Evolutionary conservation across 2,329 filamentous ascomycete genomes (phyloP).

Genomic region (Amylocarpus encephaloides): DNA sequence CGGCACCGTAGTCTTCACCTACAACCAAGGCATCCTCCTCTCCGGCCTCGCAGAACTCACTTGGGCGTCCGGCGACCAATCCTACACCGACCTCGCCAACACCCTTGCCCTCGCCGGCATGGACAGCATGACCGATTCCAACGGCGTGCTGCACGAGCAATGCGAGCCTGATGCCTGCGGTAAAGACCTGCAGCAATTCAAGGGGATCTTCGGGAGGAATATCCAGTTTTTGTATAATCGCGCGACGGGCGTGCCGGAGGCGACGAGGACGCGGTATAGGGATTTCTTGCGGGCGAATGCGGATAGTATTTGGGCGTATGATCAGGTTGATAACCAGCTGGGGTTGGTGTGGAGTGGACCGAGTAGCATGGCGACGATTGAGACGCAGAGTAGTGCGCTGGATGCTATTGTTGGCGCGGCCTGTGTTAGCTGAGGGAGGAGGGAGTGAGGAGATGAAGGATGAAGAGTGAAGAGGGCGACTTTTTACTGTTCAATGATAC

Average conservation of each 20-base stretch:
- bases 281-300: constrained; percentile 56
- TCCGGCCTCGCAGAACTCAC: constrained; percentile 50
- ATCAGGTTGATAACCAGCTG: constrained; percentile 47
- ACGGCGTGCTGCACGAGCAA: constrained; percentile 46
- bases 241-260: constrained; percentile 28
- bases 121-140: constrained; percentile 35
- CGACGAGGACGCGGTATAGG: constrained; percentile 43
- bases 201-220: constrained; percentile 64
- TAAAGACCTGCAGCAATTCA: constrained; percentile 57
- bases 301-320: constrained; percentile 56
- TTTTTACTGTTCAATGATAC: constrained; percentile 6
- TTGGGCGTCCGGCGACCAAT: constrained; percentile 40
- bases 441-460: too few relatives aligned
- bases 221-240: constrained; percentile 48
- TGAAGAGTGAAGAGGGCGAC: neutral
- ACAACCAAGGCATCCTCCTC: constrained; percentile 58
- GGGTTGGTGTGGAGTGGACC: constrained; percentile 63
- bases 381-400: constrained; percentile 58
- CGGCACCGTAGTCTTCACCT: constrained; percentile 40
- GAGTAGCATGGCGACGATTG: constrained; percentile 45
- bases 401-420: constrained; percentile 59
- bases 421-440: constrained; percentile 18
- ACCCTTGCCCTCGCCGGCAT: constrained; percentile 51
- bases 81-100: constrained; percentile 42
- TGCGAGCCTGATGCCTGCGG: constrained; percentile 43